phyloP scores from a whole-genome alignment of 495 filamentous ascomycete species.

The Hamigera avellanea region DNA sequence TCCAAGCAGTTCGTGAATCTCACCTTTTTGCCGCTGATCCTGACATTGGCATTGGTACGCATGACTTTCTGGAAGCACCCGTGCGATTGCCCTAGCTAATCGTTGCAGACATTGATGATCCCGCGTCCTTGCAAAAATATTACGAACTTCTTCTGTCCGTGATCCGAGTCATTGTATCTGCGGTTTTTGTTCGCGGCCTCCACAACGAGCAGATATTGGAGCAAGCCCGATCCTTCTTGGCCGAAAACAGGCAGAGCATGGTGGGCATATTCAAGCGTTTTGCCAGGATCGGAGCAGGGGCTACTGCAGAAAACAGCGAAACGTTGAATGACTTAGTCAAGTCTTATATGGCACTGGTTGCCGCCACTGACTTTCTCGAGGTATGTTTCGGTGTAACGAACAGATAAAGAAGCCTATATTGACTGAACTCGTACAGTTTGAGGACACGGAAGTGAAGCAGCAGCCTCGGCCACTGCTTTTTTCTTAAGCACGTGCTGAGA shows the following conservation, averaged over 20 bases:
- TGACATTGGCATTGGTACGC: slow-evolving; percentile 72
- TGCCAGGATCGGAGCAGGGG: slow-evolving; percentile 58
- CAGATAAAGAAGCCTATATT: not conserved
- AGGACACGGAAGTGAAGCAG: slow-evolving; percentile 30
- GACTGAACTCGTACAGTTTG: slow-evolving; percentile 19
- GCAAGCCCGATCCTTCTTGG: slow-evolving; percentile 63
- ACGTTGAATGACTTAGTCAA: slow-evolving; percentile 44
- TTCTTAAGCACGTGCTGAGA: slow-evolving; percentile 17
- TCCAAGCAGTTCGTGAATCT: slow-evolving; percentile 67
- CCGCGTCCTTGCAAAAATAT: slow-evolving; percentile 62
- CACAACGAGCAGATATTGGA: slow-evolving; percentile 68
- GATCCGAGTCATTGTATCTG: slow-evolving; percentile 67
- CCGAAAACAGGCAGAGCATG: slow-evolving; percentile 66
- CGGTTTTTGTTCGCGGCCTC: slow-evolving; percentile 63
- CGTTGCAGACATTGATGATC: slow-evolving; percentile 48
- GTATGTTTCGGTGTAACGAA: slow-evolving; percentile 25
- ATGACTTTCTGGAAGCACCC: not conserved
- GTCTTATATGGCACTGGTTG: slow-evolving; percentile 46
- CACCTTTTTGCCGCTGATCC: slow-evolving; percentile 82
- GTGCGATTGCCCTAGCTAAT: slow-evolving; percentile 8
- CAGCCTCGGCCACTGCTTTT: slow-evolving; percentile 21
- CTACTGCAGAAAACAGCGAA: slow-evolving; percentile 23
- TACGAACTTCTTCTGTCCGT: slow-evolving; percentile 74
- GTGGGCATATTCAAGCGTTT: slow-evolving; percentile 86
- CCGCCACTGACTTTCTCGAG: slow-evolving; percentile 49